Evolutionary conservation across 2,329 filamentous ascomycete genomes (phyloP).

Genomic region (Alternaria panax): DNA sequence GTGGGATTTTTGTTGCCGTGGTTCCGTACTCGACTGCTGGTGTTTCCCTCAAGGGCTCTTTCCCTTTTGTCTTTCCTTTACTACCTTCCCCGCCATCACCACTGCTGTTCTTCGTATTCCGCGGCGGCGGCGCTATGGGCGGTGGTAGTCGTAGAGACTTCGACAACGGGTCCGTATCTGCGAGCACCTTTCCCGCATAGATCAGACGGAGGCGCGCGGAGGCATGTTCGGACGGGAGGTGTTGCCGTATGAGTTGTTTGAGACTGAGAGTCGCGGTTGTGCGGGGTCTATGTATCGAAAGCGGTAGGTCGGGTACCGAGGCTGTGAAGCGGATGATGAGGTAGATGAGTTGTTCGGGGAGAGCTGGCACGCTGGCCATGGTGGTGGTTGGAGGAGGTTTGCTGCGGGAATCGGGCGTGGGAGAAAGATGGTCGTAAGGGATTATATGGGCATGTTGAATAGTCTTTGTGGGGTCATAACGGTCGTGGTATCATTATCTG

Average conservation of each 20-base stretch:
- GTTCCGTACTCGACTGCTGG: constrained; percentile 27
- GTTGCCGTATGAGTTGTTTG: constrained; percentile 79
- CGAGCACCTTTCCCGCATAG: constrained; percentile 84
- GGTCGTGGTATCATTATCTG: constrained; percentile 1
- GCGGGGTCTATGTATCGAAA: constrained; percentile 74
- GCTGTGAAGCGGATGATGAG: constrained; percentile 91
- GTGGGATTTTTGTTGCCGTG: constrained; percentile 21
- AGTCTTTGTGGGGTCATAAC: constrained; percentile 9
- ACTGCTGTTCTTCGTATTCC: constrained; percentile 30
- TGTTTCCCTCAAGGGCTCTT: constrained; percentile 64
- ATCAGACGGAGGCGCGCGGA: constrained; percentile 84
- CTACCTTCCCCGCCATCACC: constrained; percentile 26
- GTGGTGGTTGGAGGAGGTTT: constrained; percentile 15
- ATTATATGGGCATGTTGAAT: constrained; percentile 2
- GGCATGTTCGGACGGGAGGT: constrained; percentile 69
- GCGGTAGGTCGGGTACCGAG: constrained; percentile 80
- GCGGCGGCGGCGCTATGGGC: constrained; percentile 56
- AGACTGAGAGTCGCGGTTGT: constrained; percentile 77
- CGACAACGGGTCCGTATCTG: constrained; percentile 73
- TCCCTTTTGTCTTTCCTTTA: constrained; percentile 73
- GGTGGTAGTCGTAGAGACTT: constrained; percentile 70
- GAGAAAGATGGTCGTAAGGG: not conserved
- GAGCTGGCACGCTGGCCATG: constrained; percentile 38
- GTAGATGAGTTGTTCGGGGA: constrained; percentile 62
- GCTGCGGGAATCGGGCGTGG: constrained; percentile 9